Evolutionary conservation across 345 rosid genomes (phyloP).

Genomic region (sweet orange (Citrus sinensis)): DNA sequence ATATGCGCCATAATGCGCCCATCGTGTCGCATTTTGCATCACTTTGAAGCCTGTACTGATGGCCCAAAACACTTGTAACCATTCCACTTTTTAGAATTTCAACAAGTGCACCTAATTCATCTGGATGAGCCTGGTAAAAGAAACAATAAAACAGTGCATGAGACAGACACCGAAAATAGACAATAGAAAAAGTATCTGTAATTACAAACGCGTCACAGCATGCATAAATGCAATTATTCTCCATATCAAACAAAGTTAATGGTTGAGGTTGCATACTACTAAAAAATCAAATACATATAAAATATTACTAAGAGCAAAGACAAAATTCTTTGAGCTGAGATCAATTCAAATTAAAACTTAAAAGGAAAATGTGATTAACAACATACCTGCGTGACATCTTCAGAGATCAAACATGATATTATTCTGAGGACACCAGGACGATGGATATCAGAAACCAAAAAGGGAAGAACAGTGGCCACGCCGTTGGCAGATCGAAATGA

Average conservation of each 20-base stretch:
- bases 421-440: conserved; percentile 88
- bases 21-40: conserved; percentile 96
- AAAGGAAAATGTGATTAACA: background rate
- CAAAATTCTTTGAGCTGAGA: background rate
- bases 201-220: conserved; percentile 1
- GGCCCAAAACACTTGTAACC: conserved; percentile 83
- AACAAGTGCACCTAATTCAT: conserved; percentile 83
- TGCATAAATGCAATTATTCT: background rate
- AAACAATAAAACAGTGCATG: conserved; percentile 5
- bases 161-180: background rate
- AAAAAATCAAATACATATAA: background rate
- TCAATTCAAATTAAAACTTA: conserved; percentile 7
- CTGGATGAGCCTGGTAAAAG: conserved; percentile 74
- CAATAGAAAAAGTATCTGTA: background rate
- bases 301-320: background rate
- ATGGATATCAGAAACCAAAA: conserved; percentile 73
- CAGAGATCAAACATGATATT: conserved; percentile 91
- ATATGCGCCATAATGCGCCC: conserved; percentile 96
- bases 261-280: background rate
- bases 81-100: conserved; percentile 97
- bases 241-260: background rate
- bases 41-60: conserved; percentile 83
- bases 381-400: conserved; percentile 81
- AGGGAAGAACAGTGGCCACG: conserved; percentile 77
- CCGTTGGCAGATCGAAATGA: conserved; percentile 91